A percentile compares a stretch with the other conserved stretches of the same genome.
phyloP scores from a whole-genome alignment of 331 rosid species.

The Stylosanthes scabra region DNA sequence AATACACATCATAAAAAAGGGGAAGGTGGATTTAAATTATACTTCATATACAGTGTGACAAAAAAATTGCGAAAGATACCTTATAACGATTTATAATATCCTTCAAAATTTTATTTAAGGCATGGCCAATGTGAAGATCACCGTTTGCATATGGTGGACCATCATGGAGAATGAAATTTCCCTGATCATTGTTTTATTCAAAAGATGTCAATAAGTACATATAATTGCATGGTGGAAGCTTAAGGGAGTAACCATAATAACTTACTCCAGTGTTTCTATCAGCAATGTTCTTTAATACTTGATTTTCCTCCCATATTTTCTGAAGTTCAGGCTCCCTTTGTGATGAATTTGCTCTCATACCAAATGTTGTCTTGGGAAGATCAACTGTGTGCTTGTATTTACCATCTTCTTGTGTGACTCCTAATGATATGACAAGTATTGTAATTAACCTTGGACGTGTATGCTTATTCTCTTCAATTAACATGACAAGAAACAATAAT shows the following conservation, averaged over 20 bases:
- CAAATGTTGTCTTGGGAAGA: constrained; percentile 91
- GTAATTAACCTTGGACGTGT: constrained; percentile 36
- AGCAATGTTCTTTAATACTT: constrained; percentile 74
- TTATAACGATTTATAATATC: constrained; percentile 96
- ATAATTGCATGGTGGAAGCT: constrained; percentile 9
- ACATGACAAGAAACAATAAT: constrained; percentile 19
- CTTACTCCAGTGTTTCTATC: constrained; percentile 88
- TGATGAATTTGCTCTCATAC: constrained; percentile 90
- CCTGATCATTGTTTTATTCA: constrained; percentile 53
- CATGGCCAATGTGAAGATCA: constrained; percentile 98
- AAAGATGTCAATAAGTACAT: constrained; percentile 40
- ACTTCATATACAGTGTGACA: not conserved
- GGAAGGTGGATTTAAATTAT: constrained; percentile 9
- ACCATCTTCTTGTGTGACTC: constrained; percentile 82
- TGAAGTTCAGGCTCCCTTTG: constrained; percentile 94
- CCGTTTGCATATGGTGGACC: constrained; percentile 99
- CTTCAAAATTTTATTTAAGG: constrained; percentile 92
- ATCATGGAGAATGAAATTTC: constrained; percentile 87
- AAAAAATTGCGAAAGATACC: constrained; percentile 51
- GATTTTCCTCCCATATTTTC: constrained; percentile 91
- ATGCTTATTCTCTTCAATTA: constrained; percentile 25
- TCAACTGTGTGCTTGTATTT: constrained; percentile 97
- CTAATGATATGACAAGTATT: constrained; percentile 51
- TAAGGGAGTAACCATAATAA: constrained; percentile 31
- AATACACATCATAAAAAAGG: constrained; percentile 3